phyloP scores from a whole-genome alignment of 2,329 filamentous ascomycete species.

The Aspergillus calidoustus region DNA sequence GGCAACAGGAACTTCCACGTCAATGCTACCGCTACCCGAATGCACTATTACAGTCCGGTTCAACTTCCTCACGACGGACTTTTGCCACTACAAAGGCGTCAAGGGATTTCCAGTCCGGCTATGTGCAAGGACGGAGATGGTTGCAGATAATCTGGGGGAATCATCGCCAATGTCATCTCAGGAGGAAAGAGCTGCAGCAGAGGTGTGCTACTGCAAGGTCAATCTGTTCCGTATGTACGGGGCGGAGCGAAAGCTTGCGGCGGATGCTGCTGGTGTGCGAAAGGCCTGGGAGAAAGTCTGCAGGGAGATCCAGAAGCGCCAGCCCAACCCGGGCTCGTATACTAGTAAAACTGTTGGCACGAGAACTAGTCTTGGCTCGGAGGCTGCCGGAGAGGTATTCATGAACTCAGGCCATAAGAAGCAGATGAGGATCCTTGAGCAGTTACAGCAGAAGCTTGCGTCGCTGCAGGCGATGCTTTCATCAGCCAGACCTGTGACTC shows the following conservation, averaged over 20 bases:
- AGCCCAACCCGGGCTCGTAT: too few relatives aligned
- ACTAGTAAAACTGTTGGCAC: too few relatives aligned
- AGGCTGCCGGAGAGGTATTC: too few relatives aligned
- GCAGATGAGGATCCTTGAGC: background rate
- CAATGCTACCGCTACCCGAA: slow-evolving; percentile 46
- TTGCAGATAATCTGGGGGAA: background rate
- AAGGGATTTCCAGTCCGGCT: slow-evolving; percentile 90
- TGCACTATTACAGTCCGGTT: slow-evolving; percentile 85
- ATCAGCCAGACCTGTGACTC: background rate
- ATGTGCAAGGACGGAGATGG: slow-evolving; percentile 79
- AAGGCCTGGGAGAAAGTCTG: background rate
- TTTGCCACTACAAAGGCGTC: slow-evolving; percentile 93
- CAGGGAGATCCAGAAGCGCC: background rate
- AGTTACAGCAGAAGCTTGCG: background rate
- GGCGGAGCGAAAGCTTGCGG: slow-evolving; percentile 82
- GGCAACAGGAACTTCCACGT: slow-evolving; percentile 49
- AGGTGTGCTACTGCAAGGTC: slow-evolving; percentile 85
- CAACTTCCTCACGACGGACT: slow-evolving; percentile 95
- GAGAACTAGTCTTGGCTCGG: background rate
- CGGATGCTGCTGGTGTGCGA: background rate
- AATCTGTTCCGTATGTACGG: slow-evolving; percentile 93
- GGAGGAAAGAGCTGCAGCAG: slow-evolving; percentile 1
- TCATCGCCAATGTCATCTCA: background rate
- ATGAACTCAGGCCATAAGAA: too few relatives aligned
- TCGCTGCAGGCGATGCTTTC: background rate